Evolutionary conservation across 805 yeast genomes (phyloP), one percentile per base, ranked within the genome.

Genomic region (Teunomyces stri): DNA sequence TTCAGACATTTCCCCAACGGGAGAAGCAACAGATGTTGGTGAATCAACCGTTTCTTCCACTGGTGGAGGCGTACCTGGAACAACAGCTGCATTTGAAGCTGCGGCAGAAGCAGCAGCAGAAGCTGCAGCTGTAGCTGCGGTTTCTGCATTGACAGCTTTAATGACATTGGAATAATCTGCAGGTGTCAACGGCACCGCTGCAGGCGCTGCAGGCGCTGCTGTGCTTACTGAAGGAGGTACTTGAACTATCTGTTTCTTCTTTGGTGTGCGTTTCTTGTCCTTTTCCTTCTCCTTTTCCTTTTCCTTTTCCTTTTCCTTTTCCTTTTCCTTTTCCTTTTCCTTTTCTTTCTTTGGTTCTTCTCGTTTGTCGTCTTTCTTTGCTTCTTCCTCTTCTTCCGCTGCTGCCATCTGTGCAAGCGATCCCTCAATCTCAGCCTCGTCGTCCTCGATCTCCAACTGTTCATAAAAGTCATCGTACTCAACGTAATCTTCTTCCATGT

Each of bases 391-490:
- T 13, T 47, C 52, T 11, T 50, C 56, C 6, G 49, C 53, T 6
- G 47, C 56, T 3, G 59, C 56, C 55, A 52, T 51, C 46, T 58
- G 62, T 5, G 61, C 58, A 45, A 57, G 49, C 2, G 60, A 56
- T 36, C 66, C 63, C 29, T 59, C 62, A 3, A 61, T 57, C 22
- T 63, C 69, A 38, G 57, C 52, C 38, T 56, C 60, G 18, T 61
- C 69, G 28, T 82, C 85, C 49, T 76, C 83, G 38, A 90, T 78
- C 38, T 85, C 90, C 56, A 94, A 76, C 50, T 84, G 89, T 56
- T 94, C 97, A 66, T 92, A 94, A 51, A 92, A 80, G 11, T 89
- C 90, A 57, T 91, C 97, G 65, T 92, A 96, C 60, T 90, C 97
- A 29, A 91, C 85, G 64, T 90, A 92, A 59, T 91, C 96, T 4